A percentile compares a stretch with the other conserved stretches of the same genome.
Conservation (phyloP, 768 basidiomycete genomes). For the Podaxis sp. region DNA sequence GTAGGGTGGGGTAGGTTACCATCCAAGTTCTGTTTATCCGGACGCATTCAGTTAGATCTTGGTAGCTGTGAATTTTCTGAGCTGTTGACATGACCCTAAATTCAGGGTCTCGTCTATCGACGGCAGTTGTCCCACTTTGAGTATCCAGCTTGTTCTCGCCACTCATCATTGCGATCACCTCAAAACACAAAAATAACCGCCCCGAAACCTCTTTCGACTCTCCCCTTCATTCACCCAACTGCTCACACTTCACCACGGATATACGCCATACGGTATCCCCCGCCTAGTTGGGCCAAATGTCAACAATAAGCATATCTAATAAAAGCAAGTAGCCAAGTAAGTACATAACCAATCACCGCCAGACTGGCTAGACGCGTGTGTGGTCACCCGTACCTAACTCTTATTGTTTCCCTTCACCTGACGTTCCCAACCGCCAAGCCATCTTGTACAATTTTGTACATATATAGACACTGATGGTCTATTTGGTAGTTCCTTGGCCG, state of each 20-base stretch:
- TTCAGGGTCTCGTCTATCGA: background rate
- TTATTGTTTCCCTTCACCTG: conserved; percentile 6
- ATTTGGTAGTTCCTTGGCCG: background rate
- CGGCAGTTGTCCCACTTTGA: background rate
- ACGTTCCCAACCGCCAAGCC: background rate
- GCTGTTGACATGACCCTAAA: background rate
- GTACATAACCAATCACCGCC: conserved; percentile 2
- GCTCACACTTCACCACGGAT: background rate
- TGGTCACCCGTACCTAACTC: conserved; percentile 8
- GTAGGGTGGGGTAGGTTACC: background rate
- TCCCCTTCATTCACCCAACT: background rate
- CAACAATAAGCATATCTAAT: conserved; percentile 6
- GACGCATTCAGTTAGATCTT: background rate
- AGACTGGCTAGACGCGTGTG: background rate
- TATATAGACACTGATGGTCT: conserved; percentile 10
- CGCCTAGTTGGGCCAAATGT: background rate
- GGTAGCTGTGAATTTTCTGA: background rate
- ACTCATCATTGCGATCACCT: background rate
- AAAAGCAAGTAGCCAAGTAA: conserved; percentile 1
- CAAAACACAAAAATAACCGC: background rate
- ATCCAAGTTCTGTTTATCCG: background rate
- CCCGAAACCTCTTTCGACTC: background rate
- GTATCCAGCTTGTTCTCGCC: background rate
- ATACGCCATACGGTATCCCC: background rate
- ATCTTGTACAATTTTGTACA: background rate